These are phyloP conservation scores for Vitis riparia DNA, from an alignment of 164 flowering plant species.

Conservation along the genomic window DNA sequence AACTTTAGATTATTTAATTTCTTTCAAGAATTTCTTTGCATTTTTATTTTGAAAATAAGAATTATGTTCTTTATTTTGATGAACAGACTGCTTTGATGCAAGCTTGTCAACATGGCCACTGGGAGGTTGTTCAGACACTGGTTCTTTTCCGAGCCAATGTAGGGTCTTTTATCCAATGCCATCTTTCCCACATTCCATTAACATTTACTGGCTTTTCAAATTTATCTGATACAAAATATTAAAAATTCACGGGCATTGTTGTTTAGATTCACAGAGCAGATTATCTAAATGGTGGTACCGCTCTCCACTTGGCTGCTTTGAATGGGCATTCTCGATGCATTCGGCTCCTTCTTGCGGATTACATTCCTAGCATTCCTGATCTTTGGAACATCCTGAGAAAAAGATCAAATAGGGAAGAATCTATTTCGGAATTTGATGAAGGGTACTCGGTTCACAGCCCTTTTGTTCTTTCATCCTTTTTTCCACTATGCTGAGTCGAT, in stretches of 20 bases:
- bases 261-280: conserved; percentile 83
- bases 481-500: background rate
- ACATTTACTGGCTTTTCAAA: background rate
- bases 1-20: background rate
- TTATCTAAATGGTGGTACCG: conserved; percentile 92
- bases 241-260: conserved; percentile 11
- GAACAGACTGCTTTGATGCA: conserved; percentile 97
- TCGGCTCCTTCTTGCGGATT: conserved; percentile 83
- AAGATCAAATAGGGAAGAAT: conserved; percentile 28
- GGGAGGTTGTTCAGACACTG: conserved; percentile 94
- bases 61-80: conserved; percentile 9
- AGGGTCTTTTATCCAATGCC: conserved; percentile 23
- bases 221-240: background rate
- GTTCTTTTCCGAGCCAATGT: conserved; percentile 84
- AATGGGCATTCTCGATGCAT: conserved; percentile 92
- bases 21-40: background rate
- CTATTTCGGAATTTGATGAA: conserved; percentile 49
- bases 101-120: conserved; percentile 98
- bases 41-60: background rate
- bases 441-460: conserved; percentile 34
- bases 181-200: background rate
- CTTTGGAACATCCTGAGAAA: conserved; percentile 42
- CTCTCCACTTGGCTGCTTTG: conserved; percentile 90
- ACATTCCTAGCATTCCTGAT: conserved; percentile 68
- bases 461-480: conserved; percentile 1